Base-by-base conservation (phyloP, 2,329 filamentous ascomycete genomes). In the Pseudogymnoascus sp. region DNA sequence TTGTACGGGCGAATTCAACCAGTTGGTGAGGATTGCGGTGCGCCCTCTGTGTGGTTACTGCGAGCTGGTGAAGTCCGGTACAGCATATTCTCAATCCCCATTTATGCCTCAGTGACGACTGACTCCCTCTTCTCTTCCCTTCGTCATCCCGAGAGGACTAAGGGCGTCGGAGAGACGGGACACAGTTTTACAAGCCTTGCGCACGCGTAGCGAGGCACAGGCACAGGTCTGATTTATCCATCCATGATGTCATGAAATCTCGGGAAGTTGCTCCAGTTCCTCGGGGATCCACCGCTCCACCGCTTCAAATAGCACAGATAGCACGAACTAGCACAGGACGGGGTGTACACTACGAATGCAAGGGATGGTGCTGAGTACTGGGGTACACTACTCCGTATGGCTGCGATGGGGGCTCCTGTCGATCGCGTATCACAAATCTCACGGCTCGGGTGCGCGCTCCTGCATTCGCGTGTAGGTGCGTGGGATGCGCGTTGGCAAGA, bases 351-450 rank as follows among this genome's bases (percentile, higher is more conserved):
- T 57, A 57, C 3, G 26, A 3, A 57, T 15, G 28, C 28, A 57
- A 53, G 50, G 50, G 50, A 21, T 35, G 17, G 6, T 33, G 4
- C 28, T 33, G 28, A 11, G 6, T 33, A 4, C 28, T 33, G 28
- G 50, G 50, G 50, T 35, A 33, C 50, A 57, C 26, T 21, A n/a
- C n/a, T n/a, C n/a, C n/a, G n/a, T n/a, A 35, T 21, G 17, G 50
- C 50, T 57, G 42, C 8, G 28, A 57, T 33, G 28, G n/a, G 28
- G 10, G 19, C 50, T 57, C 50, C 28, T 57, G 50, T 19, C 50
- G 50, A 57, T 57, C 50, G 50, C 50, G 50, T 57, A 57, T 57
- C 28, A 57, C 50, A 57, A 57, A 57, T 57, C 33, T 35, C 50
- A 21, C 28, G 9, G 28, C 17, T 57, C 50, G 50, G 28, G 28